phyloP scores from a whole-genome alignment of 495 filamentous ascomycete species.

The Darksidea phi region DNA sequence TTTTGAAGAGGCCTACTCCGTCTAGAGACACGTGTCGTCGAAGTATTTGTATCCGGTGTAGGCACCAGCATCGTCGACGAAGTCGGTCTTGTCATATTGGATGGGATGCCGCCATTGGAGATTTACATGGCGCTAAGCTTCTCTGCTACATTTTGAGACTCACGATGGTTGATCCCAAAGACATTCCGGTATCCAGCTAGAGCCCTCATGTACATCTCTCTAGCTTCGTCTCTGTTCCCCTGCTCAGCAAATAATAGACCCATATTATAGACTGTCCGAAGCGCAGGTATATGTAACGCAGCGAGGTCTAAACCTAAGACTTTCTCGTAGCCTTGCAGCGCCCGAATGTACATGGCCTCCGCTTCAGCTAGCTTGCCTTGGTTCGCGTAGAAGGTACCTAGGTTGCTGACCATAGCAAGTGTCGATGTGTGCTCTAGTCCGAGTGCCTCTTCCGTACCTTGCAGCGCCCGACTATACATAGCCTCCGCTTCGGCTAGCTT shows the following conservation, averaged over 20 bases:
- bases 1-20: too few species aligned
- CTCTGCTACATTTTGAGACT: too few species aligned
- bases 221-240: background rate
- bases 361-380: constrained; percentile 10
- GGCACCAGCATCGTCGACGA: too few species aligned
- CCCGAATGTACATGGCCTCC: constrained; percentile 6
- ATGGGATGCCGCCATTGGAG: too few species aligned
- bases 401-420: constrained; percentile 15
- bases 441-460: constrained; percentile 13
- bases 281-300: background rate
- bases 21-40: too few species aligned
- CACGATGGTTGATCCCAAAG: too few species aligned
- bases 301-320: background rate
- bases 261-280: background rate
- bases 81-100: too few species aligned
- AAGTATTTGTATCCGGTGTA: too few species aligned
- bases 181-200: background rate
- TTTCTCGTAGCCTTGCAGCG: constrained; percentile 12
- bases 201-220: background rate
- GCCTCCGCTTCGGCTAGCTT: constrained; percentile 3
- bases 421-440: constrained; percentile 16
- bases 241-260: background rate
- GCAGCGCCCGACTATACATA: constrained; percentile 6
- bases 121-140: too few species aligned
- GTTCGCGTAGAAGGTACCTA: constrained; percentile 9